Evolutionary conservation across 192 early-diverging fungal species (phyloP).

Genomic region (Gonapodya prolifera): DNA sequence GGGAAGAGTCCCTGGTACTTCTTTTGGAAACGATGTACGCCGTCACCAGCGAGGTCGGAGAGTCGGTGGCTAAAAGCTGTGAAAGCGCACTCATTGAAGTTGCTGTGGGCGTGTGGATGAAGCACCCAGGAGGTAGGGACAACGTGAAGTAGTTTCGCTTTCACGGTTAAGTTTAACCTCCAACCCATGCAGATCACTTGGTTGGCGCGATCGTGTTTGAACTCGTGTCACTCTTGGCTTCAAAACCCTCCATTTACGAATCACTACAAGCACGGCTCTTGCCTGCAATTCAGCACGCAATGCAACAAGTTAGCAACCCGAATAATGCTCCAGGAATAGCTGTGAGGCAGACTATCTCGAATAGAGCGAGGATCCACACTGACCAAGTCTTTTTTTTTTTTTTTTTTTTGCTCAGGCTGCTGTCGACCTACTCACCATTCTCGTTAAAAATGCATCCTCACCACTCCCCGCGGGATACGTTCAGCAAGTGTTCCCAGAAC

Average conservation of each 20-base stretch:
- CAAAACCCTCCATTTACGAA: constrained; percentile 44
- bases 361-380: background rate
- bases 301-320: constrained; percentile 14
- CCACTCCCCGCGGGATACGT: constrained; percentile 60
- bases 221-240: constrained; percentile 61
- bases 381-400: background rate
- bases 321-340: background rate
- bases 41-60: constrained; percentile 38
- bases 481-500: constrained; percentile 61
- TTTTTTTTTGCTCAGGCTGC: constrained; percentile 30
- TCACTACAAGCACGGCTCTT: constrained; percentile 61
- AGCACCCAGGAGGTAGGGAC: constrained; percentile 45
- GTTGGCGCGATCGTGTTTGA: constrained; percentile 63
- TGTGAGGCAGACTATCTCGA: background rate
- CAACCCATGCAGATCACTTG: constrained; percentile 39
- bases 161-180: constrained; percentile 11
- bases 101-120: constrained; percentile 65
- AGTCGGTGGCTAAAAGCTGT: constrained; percentile 54
- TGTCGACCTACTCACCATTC: constrained; percentile 56
- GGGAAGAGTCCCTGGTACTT: constrained; percentile 31
- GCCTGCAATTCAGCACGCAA: constrained; percentile 46
- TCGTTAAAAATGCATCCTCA: constrained; percentile 56
- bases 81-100: constrained; percentile 59
- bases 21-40: constrained; percentile 27
- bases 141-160: background rate